A percentile compares a stretch with the other conserved stretches of the same genome.
Conservation (phyloP, 441 rosid species). For the Erysimum cheiri region DNA sequence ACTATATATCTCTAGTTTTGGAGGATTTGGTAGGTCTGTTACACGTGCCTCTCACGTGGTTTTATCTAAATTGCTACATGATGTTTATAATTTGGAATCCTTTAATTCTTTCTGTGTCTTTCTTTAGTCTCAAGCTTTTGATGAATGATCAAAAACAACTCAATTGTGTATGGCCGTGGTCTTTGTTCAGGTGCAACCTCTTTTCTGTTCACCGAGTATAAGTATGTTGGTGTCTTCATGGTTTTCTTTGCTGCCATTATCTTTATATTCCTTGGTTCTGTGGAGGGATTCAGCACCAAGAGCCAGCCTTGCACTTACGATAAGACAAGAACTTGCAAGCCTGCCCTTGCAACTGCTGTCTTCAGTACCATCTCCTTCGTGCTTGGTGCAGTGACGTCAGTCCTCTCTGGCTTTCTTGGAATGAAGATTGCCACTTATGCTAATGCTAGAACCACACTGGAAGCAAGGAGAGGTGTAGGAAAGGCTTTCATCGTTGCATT, state of each 20-base stretch:
- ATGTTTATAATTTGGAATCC: not conserved
- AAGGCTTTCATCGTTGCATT: conserved; percentile 87
- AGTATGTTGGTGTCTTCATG: conserved; percentile 90
- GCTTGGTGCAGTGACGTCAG: conserved; percentile 82
- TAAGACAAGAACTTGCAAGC: conserved; percentile 67
- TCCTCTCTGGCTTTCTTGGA: conserved; percentile 89
- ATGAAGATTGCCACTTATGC: conserved; percentile 98
- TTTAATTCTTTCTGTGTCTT: not conserved
- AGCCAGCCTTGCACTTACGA: conserved; percentile 79
- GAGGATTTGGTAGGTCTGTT: conserved; percentile 16
- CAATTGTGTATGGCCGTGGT: not conserved
- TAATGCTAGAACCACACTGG: conserved; percentile 90
- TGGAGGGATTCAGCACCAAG: conserved; percentile 86
- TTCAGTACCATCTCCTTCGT: conserved; percentile 85
- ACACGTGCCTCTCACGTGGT: conserved; percentile 28
- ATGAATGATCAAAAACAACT: not conserved
- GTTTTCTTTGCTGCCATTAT: conserved; percentile 76
- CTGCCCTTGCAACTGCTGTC: conserved; percentile 86
- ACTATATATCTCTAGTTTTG: conserved; percentile 1
- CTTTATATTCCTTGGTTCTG: conserved; percentile 88
- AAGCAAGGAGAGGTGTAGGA: conserved; percentile 94
- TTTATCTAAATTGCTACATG: not conserved
- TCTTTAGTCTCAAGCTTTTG: not conserved
- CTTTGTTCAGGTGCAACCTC: conserved; percentile 80
- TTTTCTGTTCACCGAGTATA: conserved; percentile 80